phyloP scores from a whole-genome alignment of 1,284 basidiomycete genomes.

The Leccinum pachyderme region DNA sequence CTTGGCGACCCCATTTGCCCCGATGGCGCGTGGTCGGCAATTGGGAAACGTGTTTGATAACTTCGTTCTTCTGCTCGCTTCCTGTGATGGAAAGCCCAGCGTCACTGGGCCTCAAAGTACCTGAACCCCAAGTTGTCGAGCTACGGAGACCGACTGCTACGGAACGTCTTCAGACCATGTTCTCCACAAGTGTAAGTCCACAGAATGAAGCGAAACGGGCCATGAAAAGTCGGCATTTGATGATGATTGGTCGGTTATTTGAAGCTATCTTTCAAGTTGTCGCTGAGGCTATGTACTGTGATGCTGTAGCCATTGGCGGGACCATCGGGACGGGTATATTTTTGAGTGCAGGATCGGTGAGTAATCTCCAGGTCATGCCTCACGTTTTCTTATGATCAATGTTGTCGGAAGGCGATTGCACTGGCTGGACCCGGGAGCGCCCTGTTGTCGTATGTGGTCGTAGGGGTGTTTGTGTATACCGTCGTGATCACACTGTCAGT shows the following conservation, averaged over 20 bases:
- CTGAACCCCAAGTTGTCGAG: not conserved
- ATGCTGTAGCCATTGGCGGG: slow-evolving; percentile 39
- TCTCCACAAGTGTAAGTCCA: slow-evolving; percentile 9
- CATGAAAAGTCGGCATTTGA: slow-evolving; percentile 41
- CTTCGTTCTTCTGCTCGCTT: not conserved
- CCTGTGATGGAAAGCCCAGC: slow-evolving; percentile 4
- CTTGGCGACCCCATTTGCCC: not conserved
- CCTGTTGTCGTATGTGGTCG: slow-evolving; percentile 47
- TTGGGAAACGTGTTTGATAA: not conserved
- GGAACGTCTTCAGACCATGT: slow-evolving; percentile 2
- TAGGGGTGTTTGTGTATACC: slow-evolving; percentile 52
- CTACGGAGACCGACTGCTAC: not conserved
- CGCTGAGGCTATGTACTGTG: not conserved
- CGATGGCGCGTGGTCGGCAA: not conserved
- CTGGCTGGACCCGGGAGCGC: slow-evolving; percentile 50
- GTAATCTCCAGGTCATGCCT: slow-evolving; percentile 9
- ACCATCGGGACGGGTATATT: slow-evolving; percentile 48
- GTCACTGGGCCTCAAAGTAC: not conserved
- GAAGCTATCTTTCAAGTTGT: not conserved
- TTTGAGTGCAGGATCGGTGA: slow-evolving; percentile 42
- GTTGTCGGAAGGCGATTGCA: slow-evolving; percentile 36
- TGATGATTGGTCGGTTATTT: slow-evolving; percentile 40
- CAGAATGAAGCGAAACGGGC: slow-evolving; percentile 38
- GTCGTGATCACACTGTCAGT: slow-evolving; percentile 50
- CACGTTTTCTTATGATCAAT: not conserved